Conservation (phyloP, 768 basidiomycete genomes). For the Termitomyces sp. region DNA sequence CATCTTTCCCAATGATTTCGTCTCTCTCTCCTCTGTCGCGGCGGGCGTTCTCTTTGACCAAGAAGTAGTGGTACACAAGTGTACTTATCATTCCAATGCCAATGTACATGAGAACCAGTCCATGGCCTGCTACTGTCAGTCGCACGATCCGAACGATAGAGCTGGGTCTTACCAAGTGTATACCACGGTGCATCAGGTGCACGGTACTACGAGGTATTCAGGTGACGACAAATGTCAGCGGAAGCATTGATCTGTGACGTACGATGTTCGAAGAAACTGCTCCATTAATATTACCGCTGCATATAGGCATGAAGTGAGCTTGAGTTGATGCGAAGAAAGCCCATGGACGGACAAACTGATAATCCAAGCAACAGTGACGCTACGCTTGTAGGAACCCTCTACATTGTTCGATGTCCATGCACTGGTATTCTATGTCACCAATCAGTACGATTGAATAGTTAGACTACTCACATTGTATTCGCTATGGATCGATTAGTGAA, state of each 20-base stretch:
- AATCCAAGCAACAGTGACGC: constrained; percentile 64
- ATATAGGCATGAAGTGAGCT: background rate
- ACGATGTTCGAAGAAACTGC: constrained; percentile 75
- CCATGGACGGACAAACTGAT: constrained; percentile 47
- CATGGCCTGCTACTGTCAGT: constrained; percentile 8
- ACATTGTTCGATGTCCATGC: constrained; percentile 66
- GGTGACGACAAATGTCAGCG: background rate
- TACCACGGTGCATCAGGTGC: constrained; percentile 65
- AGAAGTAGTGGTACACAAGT: constrained; percentile 29
- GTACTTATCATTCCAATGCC: constrained; percentile 52
- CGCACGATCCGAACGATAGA: background rate
- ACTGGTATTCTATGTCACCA: constrained; percentile 17
- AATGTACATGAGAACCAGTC: constrained; percentile 71
- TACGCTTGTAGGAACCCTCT: constrained; percentile 73
- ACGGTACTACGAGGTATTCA: constrained; percentile 44
- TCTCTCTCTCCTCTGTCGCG: constrained; percentile 66
- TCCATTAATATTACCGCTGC: constrained; percentile 68
- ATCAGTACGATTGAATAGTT: background rate
- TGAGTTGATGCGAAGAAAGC: background rate
- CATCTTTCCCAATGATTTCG: constrained; percentile 55
- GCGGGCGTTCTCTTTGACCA: constrained; percentile 57
- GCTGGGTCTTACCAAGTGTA: constrained; percentile 31
- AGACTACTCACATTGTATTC: constrained; percentile 39
- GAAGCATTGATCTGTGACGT: constrained; percentile 20
- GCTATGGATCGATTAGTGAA: constrained; percentile 27